Percentiles rank a stretch among this genome's conserved stretches.
Conservation (phyloP, 139 green algal species). For the Chlamydomonas applanata region DNA sequence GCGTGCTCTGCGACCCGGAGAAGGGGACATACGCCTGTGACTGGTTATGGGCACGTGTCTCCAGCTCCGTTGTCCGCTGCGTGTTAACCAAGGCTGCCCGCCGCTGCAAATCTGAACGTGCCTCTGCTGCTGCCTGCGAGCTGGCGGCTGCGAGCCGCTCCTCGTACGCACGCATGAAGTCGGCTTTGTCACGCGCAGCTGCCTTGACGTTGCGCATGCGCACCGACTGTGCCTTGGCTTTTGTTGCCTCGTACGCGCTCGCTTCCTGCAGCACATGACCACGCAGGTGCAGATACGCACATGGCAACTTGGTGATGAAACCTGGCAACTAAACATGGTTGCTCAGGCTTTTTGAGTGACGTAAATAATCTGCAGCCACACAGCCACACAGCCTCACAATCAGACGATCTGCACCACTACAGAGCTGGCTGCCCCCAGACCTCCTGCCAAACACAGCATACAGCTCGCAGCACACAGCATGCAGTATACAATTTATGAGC, state of each 20-base stretch:
- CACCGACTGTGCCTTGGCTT: constrained; percentile 52
- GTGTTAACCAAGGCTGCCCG: background rate
- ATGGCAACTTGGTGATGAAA: too few species aligned
- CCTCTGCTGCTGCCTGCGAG: background rate
- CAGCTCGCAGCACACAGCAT: too few species aligned
- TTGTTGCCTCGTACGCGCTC: constrained; percentile 38
- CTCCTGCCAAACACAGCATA: too few species aligned
- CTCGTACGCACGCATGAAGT: constrained; percentile 46
- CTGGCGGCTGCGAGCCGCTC: constrained; percentile 24
- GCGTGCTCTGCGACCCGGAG: background rate
- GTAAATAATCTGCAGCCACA: too few species aligned
- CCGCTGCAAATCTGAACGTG: background rate
- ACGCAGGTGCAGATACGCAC: too few species aligned
- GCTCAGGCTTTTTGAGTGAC: too few species aligned
- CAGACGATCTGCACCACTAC: too few species aligned
- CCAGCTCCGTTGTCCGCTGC: background rate
- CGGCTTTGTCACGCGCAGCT: constrained; percentile 26
- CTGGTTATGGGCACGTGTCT: background rate
- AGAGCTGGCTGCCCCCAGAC: too few species aligned
- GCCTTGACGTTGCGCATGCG: constrained; percentile 63
- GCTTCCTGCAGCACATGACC: constrained; percentile 28
- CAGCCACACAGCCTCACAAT: too few species aligned
- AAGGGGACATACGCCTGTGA: constrained; percentile 4
- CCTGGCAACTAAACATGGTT: too few species aligned
- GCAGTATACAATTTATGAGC: too few species aligned